phyloP scores from a whole-genome alignment of 2,329 filamentous ascomycete genomes.

The Ceratocystis colombiana region DNA sequence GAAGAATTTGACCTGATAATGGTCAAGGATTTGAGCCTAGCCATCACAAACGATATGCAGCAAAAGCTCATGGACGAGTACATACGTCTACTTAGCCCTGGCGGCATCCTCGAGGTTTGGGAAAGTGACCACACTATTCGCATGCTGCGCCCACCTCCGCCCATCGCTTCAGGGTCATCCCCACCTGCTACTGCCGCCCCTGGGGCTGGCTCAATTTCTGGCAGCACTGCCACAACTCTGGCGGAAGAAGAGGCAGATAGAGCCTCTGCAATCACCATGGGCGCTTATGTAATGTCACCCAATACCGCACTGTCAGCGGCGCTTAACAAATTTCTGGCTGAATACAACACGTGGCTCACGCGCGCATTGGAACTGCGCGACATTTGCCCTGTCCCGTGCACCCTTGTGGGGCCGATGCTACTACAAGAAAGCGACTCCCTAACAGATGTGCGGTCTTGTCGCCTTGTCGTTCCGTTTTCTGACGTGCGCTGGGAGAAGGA shows the following conservation, averaged over 20 bases:
- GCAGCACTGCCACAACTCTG: neutral
- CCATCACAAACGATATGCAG: slow-evolving; percentile 49
- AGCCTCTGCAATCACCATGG: slow-evolving; percentile 57
- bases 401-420: slow-evolving; percentile 62
- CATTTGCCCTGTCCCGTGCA: slow-evolving; percentile 66
- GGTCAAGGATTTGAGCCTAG: slow-evolving; percentile 70
- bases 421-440: slow-evolving; percentile 69
- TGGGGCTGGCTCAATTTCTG: slow-evolving; percentile 24
- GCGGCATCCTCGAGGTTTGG: slow-evolving; percentile 78
- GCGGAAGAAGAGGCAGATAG: slow-evolving; percentile 42
- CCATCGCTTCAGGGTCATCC: slow-evolving; percentile 35
- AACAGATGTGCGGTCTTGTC: slow-evolving; percentile 57
- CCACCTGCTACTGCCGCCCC: slow-evolving; percentile 31
- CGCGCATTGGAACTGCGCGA: slow-evolving; percentile 63
- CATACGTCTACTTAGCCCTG: slow-evolving; percentile 63
- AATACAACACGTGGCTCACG: slow-evolving; percentile 74
- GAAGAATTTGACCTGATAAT: slow-evolving; percentile 81
- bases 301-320: slow-evolving; percentile 73
- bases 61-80: slow-evolving; percentile 57
- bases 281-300: slow-evolving; percentile 71
- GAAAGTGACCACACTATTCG: slow-evolving; percentile 77
- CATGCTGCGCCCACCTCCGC: slow-evolving; percentile 69
- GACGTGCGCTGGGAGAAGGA: slow-evolving; percentile 83
- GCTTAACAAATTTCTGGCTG: slow-evolving; percentile 69
- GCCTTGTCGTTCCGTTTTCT: slow-evolving; percentile 76